These are phyloP conservation scores for Luffa acutangula DNA, from an alignment of 306 rosid genomes.

Conservation along the genomic window DNA sequence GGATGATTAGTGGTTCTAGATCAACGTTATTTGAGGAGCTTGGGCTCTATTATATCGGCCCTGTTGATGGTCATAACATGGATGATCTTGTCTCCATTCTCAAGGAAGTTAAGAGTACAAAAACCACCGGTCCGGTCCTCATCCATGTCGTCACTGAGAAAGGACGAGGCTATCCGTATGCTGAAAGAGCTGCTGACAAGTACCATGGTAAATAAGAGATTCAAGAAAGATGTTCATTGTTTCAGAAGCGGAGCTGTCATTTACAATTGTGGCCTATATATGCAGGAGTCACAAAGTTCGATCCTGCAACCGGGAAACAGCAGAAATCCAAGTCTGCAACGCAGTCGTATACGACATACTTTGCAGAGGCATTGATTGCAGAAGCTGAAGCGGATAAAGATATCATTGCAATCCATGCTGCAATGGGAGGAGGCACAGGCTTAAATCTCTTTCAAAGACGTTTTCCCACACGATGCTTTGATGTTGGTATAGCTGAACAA, in stretches of 20 bases:
- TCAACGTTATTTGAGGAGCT: slow-evolving; percentile 94
- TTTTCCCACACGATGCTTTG: slow-evolving; percentile 88
- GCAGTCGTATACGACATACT: slow-evolving; percentile 83
- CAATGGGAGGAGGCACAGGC: slow-evolving; percentile 99
- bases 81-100: slow-evolving; percentile 88
- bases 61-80: slow-evolving; percentile 92
- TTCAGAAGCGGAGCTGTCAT: background rate
- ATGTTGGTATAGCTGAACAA: slow-evolving; percentile 95
- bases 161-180: slow-evolving; percentile 95
- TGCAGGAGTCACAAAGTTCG: slow-evolving; percentile 86
- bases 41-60: slow-evolving; percentile 95
- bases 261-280: slow-evolving; percentile 13
- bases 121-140: slow-evolving; percentile 84
- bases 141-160: slow-evolving; percentile 90
- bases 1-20: slow-evolving; percentile 94
- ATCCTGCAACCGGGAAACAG: slow-evolving; percentile 86
- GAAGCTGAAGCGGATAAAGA: slow-evolving; percentile 86
- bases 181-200: slow-evolving; percentile 87
- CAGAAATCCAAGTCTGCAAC: slow-evolving; percentile 55
- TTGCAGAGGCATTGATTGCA: slow-evolving; percentile 93
- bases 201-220: slow-evolving; percentile 58
- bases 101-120: slow-evolving; percentile 73
- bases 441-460: slow-evolving; percentile 85
- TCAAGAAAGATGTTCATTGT: background rate
- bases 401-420: slow-evolving; percentile 89